A percentile compares a stretch with the other conserved stretches of the same genome.
These are phyloP conservation scores for Boletus speciosus DNA, from an alignment of 768 basidiomycete genomes.

Conservation along the genomic window DNA sequence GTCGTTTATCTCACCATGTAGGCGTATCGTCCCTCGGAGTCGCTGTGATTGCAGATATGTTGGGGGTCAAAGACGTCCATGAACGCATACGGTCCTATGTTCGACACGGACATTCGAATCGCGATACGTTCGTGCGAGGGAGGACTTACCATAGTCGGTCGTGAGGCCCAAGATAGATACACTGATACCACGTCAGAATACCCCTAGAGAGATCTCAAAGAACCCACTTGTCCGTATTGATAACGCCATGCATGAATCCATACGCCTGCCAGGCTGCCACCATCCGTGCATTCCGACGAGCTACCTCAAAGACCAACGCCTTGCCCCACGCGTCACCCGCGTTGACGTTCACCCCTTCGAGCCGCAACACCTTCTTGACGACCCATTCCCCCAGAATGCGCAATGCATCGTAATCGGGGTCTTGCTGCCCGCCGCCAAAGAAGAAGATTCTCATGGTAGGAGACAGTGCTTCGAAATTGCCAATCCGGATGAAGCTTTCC, in stretches of 20 bases:
- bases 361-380: slow-evolving; percentile 52
- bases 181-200: slow-evolving; percentile 35
- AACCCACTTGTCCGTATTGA: slow-evolving; percentile 93
- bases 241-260: slow-evolving; percentile 94
- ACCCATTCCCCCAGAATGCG: slow-evolving; percentile 77
- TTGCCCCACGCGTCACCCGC: slow-evolving; percentile 64
- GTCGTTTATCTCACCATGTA: slow-evolving; percentile 44
- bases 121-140: not conserved
- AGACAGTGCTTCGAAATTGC: slow-evolving; percentile 83
- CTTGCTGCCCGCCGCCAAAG: slow-evolving; percentile 76
- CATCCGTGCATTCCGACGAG: slow-evolving; percentile 85
- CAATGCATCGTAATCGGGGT: slow-evolving; percentile 70
- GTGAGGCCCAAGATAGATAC: slow-evolving; percentile 73
- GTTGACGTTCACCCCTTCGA: slow-evolving; percentile 36
- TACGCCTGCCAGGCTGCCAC: slow-evolving; percentile 95
- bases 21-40: slow-evolving; percentile 72
- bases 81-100: slow-evolving; percentile 81
- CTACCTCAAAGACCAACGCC: slow-evolving; percentile 70
- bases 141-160: slow-evolving; percentile 62
- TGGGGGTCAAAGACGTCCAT: slow-evolving; percentile 87
- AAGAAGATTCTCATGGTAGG: slow-evolving; percentile 61
- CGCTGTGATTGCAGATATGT: slow-evolving; percentile 92
- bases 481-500: slow-evolving; percentile 89
- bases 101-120: not conserved
- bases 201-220: not conserved